phyloP scores from a whole-genome alignment of 257 asterid genomes.

The Rhazya stricta region DNA sequence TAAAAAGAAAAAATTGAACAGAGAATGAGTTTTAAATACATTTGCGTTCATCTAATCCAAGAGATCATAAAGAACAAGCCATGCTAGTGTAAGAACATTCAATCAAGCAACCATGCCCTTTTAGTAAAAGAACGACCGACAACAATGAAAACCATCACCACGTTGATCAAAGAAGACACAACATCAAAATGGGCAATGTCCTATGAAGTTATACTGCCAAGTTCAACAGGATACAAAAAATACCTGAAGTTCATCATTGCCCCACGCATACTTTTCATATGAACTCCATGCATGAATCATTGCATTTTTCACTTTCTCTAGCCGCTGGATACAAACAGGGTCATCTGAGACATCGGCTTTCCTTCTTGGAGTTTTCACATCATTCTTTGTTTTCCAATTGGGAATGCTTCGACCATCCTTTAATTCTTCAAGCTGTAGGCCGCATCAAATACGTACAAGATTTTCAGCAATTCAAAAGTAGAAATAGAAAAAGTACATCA shows the following conservation, averaged over 20 bases:
- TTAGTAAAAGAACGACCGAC: background rate
- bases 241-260: constrained; percentile 98
- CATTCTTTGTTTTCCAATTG: constrained; percentile 23
- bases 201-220: background rate
- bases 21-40: constrained; percentile 9
- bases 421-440: constrained; percentile 63
- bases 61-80: background rate
- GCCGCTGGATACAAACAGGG: constrained; percentile 57
- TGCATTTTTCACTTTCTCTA: constrained; percentile 88
- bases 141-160: background rate
- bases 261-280: constrained; percentile 98
- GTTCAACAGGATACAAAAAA: constrained; percentile 16
- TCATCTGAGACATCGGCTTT: constrained; percentile 43
- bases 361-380: constrained; percentile 19
- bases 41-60: background rate
- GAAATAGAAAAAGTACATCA: background rate
- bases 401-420: constrained; percentile 37
- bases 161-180: background rate
- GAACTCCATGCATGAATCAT: constrained; percentile 98
- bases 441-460: background rate
- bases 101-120: background rate
- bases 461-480: background rate
- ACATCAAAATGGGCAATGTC: constrained; percentile 5
- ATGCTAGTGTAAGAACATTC: background rate
- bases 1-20: constrained; percentile 13